Base-by-base conservation (phyloP, 441 rosid genomes). In the Populus hybrid region DNA sequence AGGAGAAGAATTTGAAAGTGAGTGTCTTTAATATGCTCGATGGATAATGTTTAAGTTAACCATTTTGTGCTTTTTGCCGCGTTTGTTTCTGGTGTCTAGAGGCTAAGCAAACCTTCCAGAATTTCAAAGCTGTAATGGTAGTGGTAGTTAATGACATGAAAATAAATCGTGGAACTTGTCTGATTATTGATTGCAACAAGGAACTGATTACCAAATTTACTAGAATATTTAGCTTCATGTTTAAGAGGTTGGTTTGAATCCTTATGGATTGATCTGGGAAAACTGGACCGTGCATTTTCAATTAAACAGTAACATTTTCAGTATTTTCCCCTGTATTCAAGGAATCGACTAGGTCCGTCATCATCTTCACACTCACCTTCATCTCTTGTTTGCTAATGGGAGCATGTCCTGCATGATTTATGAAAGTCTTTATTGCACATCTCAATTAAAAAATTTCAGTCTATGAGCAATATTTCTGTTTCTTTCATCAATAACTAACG, bases 1-100 rank as follows among this genome's bases (percentile, higher is more conserved):
- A 95, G 77, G 97, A 95, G 81, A 85, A 85, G 84, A 95, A 95
- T 86, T 85, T 95, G 76, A 94, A 92, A 89, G 99, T 94, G 68
- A 69, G 81, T 83, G 34, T 30, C 57, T 4, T 66, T 71, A 12
- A 35, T 10, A 21, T 38, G n/a, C 1, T 7, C 1, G n/a, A n/a
- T 3, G 5, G 42, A 38, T 42, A 42, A 42, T 42, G 50, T 14
- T 28, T 38, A 12, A 21, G 18, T 7, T 36, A 23, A 4, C 6
- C n/a, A 3, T 66, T 6, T 6, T 54, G 35, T 11, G 21, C 26
- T 30, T 5, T n/a, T 18, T 5, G 9, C 23, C 10, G 38, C 16
- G 3, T 8, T 20, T 46, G 18, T n/a, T 14, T 9, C 9, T 11
- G 3, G 10, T 9, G 34, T 23, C 11, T 40, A 11, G 14, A 42